phyloP scores from a whole-genome alignment of 192 early-diverging fungal genomes.

The Backusella westeae region DNA sequence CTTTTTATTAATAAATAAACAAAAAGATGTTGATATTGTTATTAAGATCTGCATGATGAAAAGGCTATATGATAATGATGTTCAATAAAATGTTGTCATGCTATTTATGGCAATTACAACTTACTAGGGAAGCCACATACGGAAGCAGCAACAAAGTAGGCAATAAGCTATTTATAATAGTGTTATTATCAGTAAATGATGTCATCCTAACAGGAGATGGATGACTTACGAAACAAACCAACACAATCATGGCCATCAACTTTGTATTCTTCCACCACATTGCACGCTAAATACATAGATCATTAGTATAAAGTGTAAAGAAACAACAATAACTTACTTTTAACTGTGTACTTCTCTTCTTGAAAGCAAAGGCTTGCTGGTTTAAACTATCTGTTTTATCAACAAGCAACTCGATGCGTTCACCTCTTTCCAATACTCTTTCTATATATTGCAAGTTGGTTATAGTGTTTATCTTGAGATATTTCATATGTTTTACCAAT shows the following conservation, averaged over 20 bases:
- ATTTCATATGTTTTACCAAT: slow-evolving; percentile 54
- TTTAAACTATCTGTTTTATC: slow-evolving; percentile 89
- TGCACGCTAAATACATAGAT: slow-evolving; percentile 43
- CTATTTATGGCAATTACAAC: not conserved
- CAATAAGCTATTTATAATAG: slow-evolving; percentile 51
- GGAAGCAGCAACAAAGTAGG: slow-evolving; percentile 72
- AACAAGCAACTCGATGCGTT: slow-evolving; percentile 84
- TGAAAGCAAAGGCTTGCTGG: slow-evolving; percentile 88
- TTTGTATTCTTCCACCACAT: slow-evolving; percentile 98
- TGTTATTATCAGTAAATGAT: not conserved
- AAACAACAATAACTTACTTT: slow-evolving; percentile 43
- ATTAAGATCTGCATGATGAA: slow-evolving; percentile 17
- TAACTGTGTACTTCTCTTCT: slow-evolving; percentile 80
- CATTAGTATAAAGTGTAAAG: not conserved
- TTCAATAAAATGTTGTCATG: not conserved
- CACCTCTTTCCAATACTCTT: slow-evolving; percentile 82
- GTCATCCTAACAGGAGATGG: not conserved
- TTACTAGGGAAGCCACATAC: slow-evolving; percentile 81
- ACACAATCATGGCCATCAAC: slow-evolving; percentile 67
- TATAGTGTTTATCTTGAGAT: no score
- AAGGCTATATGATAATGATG: slow-evolving; percentile 5
- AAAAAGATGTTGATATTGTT: not conserved
- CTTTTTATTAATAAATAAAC: not conserved
- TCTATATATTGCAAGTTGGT: slow-evolving; percentile 42
- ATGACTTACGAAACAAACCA: slow-evolving; percentile 52